Base-by-base conservation (phyloP, 345 rosid genomes). In the Eucalyptus polyanthemos region DNA sequence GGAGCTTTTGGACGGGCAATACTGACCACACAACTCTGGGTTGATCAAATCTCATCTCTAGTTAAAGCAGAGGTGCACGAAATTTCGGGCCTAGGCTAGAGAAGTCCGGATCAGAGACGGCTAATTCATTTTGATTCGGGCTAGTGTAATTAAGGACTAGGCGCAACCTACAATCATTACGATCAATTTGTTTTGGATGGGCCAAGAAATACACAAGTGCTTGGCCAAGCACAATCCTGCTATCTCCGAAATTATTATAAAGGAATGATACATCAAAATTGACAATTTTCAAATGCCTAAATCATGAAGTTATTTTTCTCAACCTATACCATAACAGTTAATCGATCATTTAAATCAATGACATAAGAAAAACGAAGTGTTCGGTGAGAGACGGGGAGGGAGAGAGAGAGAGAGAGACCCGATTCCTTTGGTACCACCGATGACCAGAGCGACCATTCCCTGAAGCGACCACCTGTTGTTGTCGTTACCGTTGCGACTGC, bases 391-490 rank as follows among this genome's bases (percentile, higher is more conserved):
- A 34, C 44, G 37, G 42, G 58, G 34, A 60, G 29, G 15, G 50
- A 49, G 50, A 12, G 42, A 86, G 31, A 60, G 62, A 58, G n/a
- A 11, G 67, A 87, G 29, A 34, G 62, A 93, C 95, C 92, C 94
- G 50, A 92, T 88, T 88, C 92, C 92, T 31, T 45, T 87, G 87
- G 92, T 88, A 62, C 92, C 94, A 86, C 95, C 94, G 15, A 94
- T 94, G n/a, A 94, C 94, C 50, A 93, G 92, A 87, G 93, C 93
- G 22, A 90, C 91, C 93, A 89, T 94, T 12, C 93, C 94, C 51
- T 90, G 87, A 42, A 85, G 87, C 14, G 87, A 88, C 87, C 87
- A 58, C 62, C 76, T 69, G 42, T 27, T 50, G 37, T 83, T 3
- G 19, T 83, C 10, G 86, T 88, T 4, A 4, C 37, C 19, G 5